phyloP scores from a whole-genome alignment of 148 eudicot species.

The Camellia sinensis region DNA sequence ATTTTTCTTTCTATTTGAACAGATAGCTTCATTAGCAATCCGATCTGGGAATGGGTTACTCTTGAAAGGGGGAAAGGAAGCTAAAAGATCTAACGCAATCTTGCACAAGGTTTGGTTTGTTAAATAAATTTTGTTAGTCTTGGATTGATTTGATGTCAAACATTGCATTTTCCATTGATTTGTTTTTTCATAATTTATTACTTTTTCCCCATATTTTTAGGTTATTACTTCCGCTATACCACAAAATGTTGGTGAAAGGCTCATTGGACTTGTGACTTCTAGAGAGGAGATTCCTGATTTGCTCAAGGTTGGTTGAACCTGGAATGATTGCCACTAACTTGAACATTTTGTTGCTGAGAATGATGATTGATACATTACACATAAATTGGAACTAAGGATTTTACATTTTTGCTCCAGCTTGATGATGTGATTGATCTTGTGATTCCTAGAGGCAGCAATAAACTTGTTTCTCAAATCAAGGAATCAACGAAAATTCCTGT shows the following conservation, averaged over 20 bases:
- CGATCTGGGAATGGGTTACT: slow-evolving; percentile 94
- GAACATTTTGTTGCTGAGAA: background rate
- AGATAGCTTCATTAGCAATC: slow-evolving; percentile 96
- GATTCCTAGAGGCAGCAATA: slow-evolving; percentile 99
- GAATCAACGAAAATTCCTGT: slow-evolving; percentile 95
- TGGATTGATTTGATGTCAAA: background rate
- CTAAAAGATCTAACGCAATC: slow-evolving; percentile 75
- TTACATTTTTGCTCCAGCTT: slow-evolving; percentile 46
- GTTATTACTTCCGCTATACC: slow-evolving; percentile 85
- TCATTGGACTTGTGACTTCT: slow-evolving; percentile 85
- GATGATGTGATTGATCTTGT: slow-evolving; percentile 99
- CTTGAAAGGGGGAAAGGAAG: slow-evolving; percentile 97
- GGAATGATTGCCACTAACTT: background rate
- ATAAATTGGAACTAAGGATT: slow-evolving; percentile 11
- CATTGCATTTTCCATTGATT: background rate
- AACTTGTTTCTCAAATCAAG: slow-evolving; percentile 93
- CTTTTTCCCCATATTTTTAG: slow-evolving; percentile 29
- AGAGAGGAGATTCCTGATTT: slow-evolving; percentile 93
- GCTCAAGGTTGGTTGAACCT: slow-evolving; percentile 55
- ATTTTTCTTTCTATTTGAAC: slow-evolving; percentile 15
- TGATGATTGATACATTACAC: background rate
- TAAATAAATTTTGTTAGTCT: background rate
- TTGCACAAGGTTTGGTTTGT: slow-evolving; percentile 70
- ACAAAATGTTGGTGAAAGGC: slow-evolving; percentile 64
- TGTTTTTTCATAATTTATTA: background rate